Evolutionary conservation across 2,329 filamentous ascomycete species (phyloP).

Genomic region (Blastomyces emzantsi): DNA sequence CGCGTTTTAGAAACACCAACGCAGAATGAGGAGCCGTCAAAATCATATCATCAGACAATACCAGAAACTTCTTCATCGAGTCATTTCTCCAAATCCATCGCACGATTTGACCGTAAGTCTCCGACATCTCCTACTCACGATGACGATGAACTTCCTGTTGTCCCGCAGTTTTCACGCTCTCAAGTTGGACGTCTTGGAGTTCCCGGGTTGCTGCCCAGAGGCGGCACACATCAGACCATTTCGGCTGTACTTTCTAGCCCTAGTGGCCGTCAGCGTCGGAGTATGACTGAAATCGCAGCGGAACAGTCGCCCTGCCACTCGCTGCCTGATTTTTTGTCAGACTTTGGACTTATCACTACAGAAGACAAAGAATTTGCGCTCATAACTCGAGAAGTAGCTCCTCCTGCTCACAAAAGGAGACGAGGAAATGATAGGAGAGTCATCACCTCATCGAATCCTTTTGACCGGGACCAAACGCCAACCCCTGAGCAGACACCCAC

Average conservation of each 20-base stretch:
- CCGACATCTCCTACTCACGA: conserved; percentile 26
- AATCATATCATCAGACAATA: conserved; percentile 21
- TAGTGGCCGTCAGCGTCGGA: conserved; percentile 29
- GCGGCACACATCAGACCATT: background rate
- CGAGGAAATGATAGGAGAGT: conserved; percentile 28
- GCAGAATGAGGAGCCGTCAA: conserved; percentile 18
- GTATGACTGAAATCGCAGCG: conserved; percentile 35
- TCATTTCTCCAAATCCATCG: background rate
- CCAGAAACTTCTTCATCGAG: conserved; percentile 26
- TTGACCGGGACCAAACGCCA: background rate
- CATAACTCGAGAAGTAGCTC: conserved; percentile 26
- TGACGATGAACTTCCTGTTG: conserved; percentile 31
- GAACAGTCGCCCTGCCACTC: conserved; percentile 31
- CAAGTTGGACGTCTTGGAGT: conserved; percentile 10
- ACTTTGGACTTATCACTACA: conserved; percentile 29
- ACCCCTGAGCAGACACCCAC: background rate
- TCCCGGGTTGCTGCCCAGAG: background rate
- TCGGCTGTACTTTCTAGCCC: conserved; percentile 30
- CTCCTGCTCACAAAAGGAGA: conserved; percentile 30
- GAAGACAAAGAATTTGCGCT: conserved; percentile 35
- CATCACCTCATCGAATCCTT: conserved; percentile 10
- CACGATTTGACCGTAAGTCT: conserved; percentile 13
- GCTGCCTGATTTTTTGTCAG: conserved; percentile 21
- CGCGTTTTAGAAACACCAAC: conserved; percentile 35
- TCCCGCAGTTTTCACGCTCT: conserved; percentile 6